These are phyloP conservation scores for Geum urbanum DNA, from an alignment of 306 rosid species.

Conservation along the genomic window DNA sequence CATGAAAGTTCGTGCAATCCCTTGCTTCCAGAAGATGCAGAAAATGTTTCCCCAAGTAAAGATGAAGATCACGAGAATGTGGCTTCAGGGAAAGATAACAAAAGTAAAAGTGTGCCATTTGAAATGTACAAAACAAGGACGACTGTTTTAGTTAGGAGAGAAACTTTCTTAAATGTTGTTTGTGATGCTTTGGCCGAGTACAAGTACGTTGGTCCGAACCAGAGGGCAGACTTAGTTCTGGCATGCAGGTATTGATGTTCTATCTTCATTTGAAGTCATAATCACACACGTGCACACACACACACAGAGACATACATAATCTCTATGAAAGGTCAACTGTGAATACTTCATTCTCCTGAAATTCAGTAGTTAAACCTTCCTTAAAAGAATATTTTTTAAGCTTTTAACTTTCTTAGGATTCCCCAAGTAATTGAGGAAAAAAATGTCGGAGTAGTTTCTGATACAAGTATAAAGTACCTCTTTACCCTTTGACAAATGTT, in stretches of 20 bases:
- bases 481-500: too few relatives aligned
- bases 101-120: slow-evolving; percentile 52
- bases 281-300: too few relatives aligned
- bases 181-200: slow-evolving; percentile 82
- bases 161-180: slow-evolving; percentile 61
- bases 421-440: background rate
- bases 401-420: background rate
- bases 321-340: background rate
- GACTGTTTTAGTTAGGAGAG: slow-evolving; percentile 59
- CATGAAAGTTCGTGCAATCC: slow-evolving; percentile 31
- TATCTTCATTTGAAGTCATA: slow-evolving; percentile 12
- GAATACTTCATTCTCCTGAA: background rate
- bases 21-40: slow-evolving; percentile 41
- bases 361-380: background rate
- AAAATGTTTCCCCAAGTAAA: slow-evolving; percentile 14
- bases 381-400: background rate
- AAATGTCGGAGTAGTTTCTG: background rate
- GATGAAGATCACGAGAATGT: slow-evolving; percentile 25
- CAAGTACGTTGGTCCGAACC: slow-evolving; percentile 88
- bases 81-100: slow-evolving; percentile 35
- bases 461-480: background rate
- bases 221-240: slow-evolving; percentile 70
- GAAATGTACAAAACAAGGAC: slow-evolving; percentile 81
- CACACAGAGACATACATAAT: too few relatives aligned
- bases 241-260: slow-evolving; percentile 75